Conservation (phyloP, 371 early-diverging fungal genomes). For the Capniomyces stellatus region DNA sequence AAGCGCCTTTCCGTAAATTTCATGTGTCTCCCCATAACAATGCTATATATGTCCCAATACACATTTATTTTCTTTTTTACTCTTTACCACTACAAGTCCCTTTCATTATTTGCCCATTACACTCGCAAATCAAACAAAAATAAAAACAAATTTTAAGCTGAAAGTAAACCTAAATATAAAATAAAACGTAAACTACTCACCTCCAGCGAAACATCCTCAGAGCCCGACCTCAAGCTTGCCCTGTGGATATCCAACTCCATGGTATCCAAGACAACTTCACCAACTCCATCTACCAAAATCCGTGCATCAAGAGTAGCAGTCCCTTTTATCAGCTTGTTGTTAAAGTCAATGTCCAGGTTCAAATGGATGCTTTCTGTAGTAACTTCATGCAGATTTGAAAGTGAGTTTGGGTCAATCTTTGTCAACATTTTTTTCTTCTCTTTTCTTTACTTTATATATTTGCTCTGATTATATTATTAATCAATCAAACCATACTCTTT, state of each 20-base stretch:
- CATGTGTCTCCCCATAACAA: constrained; percentile 29
- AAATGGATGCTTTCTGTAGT: constrained; percentile 55
- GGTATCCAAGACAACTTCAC: constrained; percentile 60
- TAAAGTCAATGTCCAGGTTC: constrained; percentile 57
- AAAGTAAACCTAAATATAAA: background rate
- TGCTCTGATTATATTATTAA: too few relatives aligned
- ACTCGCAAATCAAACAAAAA: too few relatives aligned
- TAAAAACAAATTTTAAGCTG: background rate
- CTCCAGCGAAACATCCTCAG: background rate
- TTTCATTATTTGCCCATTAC: too few relatives aligned
- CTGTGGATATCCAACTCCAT: constrained; percentile 16
- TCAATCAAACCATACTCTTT: too few relatives aligned
- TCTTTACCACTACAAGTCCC: too few relatives aligned
- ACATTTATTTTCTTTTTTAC: too few relatives aligned
- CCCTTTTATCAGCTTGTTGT: constrained; percentile 43
- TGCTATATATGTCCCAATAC: too few relatives aligned
- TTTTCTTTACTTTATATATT: background rate
- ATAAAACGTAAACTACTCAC: background rate
- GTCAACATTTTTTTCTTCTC: background rate
- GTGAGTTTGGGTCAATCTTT: constrained; percentile 59
- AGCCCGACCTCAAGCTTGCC: constrained; percentile 10
- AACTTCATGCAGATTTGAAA: constrained; percentile 58
- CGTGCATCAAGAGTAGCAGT: constrained; percentile 37
- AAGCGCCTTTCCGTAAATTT: constrained; percentile 58
- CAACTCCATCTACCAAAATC: constrained; percentile 29